Conservation (phyloP, 177 flowering plant species). For the Tripterygium wilfordii region DNA sequence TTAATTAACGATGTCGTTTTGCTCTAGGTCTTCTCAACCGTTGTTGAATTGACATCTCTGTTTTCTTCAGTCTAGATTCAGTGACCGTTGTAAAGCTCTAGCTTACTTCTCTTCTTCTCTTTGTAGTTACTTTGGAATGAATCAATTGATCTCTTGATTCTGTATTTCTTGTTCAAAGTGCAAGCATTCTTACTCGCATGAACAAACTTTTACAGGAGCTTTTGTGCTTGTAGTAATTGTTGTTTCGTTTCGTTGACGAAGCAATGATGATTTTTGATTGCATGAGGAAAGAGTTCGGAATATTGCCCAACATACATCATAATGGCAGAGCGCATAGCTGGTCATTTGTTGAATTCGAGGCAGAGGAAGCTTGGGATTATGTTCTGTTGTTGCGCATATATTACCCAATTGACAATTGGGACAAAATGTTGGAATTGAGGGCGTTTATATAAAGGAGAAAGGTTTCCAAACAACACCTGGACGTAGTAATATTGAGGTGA, state of each 20-base stretch:
- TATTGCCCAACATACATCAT: conserved; percentile 61
- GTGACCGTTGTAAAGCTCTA: too few relatives aligned
- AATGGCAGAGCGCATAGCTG: conserved; percentile 56
- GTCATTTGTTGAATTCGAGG: conserved; percentile 65
- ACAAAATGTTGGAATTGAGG: conserved; percentile 57
- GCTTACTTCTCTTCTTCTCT: too few relatives aligned
- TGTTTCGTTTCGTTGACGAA: conserved; percentile 64
- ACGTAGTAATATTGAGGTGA: conserved; percentile 54
- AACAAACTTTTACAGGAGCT: conserved; percentile 63
- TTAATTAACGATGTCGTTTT: too few relatives aligned
- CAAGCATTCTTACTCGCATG: too few relatives aligned
- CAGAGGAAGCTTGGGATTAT: conserved; percentile 78
- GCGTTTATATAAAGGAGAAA: conserved; percentile 61
- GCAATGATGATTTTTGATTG: conserved; percentile 43
- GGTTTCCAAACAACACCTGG: conserved; percentile 59
- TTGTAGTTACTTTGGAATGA: too few relatives aligned
- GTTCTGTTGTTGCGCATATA: conserved; percentile 62
- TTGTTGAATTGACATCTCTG: too few relatives aligned
- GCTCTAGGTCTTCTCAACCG: too few relatives aligned
- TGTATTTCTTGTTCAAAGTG: too few relatives aligned
- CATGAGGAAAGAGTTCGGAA: conserved; percentile 47
- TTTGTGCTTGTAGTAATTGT: conserved; percentile 64
- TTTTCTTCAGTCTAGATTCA: too few relatives aligned
- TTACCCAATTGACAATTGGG: conserved; percentile 59
- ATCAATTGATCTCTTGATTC: too few relatives aligned